Evolutionary conservation across 768 basidiomycete species (phyloP).

Genomic region (Kwoniella shandongensis): DNA sequence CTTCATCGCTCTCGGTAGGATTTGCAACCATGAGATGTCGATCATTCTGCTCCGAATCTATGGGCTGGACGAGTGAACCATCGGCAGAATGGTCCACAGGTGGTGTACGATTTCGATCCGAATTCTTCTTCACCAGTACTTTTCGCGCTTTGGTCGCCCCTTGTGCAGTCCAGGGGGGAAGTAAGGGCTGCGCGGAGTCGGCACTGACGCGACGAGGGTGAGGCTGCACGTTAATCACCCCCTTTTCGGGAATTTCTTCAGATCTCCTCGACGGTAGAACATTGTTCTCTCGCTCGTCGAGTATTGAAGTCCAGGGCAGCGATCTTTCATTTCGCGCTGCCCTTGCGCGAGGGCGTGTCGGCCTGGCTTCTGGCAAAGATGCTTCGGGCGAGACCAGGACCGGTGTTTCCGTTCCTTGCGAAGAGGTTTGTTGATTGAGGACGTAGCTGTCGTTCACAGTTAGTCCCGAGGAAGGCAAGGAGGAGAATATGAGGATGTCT

Average conservation of each 20-base stretch:
- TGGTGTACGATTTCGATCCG: no score
- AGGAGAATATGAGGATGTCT: slow-evolving; percentile 44
- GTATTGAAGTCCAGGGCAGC: slow-evolving; percentile 18
- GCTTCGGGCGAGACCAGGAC: slow-evolving; percentile 12
- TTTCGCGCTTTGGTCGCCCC: no score
- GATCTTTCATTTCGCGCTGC: slow-evolving; percentile 9
- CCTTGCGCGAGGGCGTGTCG: no score
- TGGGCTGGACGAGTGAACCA: no score
- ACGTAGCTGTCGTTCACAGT: slow-evolving; percentile 26
- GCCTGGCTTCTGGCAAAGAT: slow-evolving; percentile 15
- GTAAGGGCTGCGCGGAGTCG: no score
- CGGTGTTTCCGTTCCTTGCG: slow-evolving; percentile 4
- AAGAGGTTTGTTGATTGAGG: slow-evolving; percentile 1
- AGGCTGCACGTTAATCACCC: no score
- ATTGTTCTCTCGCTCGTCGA: slow-evolving; percentile 17
- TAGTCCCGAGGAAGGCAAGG: slow-evolving; percentile 34
- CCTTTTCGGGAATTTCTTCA: no score
- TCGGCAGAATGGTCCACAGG: no score
- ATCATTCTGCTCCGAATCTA: not conserved
- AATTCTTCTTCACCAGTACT: no score
- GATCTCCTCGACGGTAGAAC: slow-evolving; percentile 2
- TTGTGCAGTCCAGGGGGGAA: no score
- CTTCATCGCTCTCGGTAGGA: not conserved
- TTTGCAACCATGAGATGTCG: slow-evolving; percentile 9
- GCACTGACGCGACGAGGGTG: no score